Conservation (phyloP, 768 basidiomycete species). For the Mycena chlorophos region DNA sequence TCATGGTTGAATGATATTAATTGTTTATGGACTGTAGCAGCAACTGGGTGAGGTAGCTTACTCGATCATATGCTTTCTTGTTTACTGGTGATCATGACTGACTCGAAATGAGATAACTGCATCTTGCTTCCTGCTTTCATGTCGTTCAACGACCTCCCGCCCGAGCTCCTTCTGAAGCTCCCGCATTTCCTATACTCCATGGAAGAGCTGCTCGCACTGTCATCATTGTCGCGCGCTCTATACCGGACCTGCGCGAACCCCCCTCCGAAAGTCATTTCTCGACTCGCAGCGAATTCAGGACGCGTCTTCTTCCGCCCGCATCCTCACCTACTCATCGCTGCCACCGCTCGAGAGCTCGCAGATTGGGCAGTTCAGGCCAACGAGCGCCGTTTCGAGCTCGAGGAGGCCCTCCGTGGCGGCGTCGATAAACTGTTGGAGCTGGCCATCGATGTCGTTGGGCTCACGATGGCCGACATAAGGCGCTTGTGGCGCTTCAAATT, state of each 20-base stretch:
- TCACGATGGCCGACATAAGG: slow-evolving; percentile 20
- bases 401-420: slow-evolving; percentile 18
- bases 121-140: slow-evolving; percentile 6
- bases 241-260: slow-evolving; percentile 10
- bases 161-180: slow-evolving; percentile 14
- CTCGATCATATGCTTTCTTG: no score
- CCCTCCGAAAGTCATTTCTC: slow-evolving; percentile 12
- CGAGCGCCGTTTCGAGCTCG: slow-evolving; percentile 11
- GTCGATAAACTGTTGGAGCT: slow-evolving; percentile 19
- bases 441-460: slow-evolving; percentile 12
- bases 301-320: slow-evolving; percentile 22
- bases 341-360: slow-evolving; percentile 15
- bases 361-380: slow-evolving; percentile 20
- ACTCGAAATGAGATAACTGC: no score
- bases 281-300: slow-evolving; percentile 17
- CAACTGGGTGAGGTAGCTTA: no score
- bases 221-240: slow-evolving; percentile 15
- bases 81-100: no score
- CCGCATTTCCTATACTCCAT: slow-evolving; percentile 12
- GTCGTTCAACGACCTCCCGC: slow-evolving; percentile 9
- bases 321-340: slow-evolving; percentile 20
- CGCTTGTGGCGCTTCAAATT: slow-evolving; percentile 11
- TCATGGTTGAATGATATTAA: no score
- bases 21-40: no score
- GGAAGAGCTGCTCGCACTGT: slow-evolving; percentile 14